Evolutionary conservation across 768 basidiomycete genomes (phyloP).

Genomic region (Neoboletus subvelutipes): DNA sequence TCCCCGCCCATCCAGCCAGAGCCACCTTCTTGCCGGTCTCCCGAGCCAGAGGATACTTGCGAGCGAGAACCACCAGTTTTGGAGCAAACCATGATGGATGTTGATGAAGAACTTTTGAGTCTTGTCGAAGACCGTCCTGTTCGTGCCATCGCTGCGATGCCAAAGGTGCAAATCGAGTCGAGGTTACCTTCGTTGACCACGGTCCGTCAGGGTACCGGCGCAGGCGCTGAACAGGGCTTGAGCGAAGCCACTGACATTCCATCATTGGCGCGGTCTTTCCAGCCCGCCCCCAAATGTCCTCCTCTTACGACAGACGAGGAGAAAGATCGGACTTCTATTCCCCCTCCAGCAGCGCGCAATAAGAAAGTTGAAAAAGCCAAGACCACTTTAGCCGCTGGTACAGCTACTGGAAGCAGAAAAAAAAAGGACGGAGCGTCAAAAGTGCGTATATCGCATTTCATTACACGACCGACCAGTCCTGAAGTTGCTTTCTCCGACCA

Average conservation of each 20-base stretch:
- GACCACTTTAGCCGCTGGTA: neutral
- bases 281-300: conserved; percentile 10
- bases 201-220: neutral
- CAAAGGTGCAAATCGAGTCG: conserved; percentile 2
- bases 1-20: conserved; percentile 1
- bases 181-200: neutral
- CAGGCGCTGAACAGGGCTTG: neutral
- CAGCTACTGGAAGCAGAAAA: conserved; percentile 36
- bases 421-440: conserved; percentile 29
- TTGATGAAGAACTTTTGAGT: conserved; percentile 65
- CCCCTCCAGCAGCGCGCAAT: conserved; percentile 41
- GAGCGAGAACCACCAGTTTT: conserved; percentile 4
- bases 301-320: conserved; percentile 16
- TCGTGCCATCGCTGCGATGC: neutral
- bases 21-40: conserved; percentile 8
- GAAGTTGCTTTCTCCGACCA: neutral
- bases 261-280: conserved; percentile 2
- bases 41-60: conserved; percentile 1
- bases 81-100: conserved; percentile 41
- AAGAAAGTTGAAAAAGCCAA: conserved; percentile 31
- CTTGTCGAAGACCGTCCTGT: conserved; percentile 54
- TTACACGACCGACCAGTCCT: neutral
- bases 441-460: conserved; percentile 10
- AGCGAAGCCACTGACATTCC: conserved; percentile 5
- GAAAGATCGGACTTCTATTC: conserved; percentile 56